These are phyloP conservation scores for Anisodus tanguticus DNA, from an alignment of 257 asterid genomes.

Conservation along the genomic window DNA sequence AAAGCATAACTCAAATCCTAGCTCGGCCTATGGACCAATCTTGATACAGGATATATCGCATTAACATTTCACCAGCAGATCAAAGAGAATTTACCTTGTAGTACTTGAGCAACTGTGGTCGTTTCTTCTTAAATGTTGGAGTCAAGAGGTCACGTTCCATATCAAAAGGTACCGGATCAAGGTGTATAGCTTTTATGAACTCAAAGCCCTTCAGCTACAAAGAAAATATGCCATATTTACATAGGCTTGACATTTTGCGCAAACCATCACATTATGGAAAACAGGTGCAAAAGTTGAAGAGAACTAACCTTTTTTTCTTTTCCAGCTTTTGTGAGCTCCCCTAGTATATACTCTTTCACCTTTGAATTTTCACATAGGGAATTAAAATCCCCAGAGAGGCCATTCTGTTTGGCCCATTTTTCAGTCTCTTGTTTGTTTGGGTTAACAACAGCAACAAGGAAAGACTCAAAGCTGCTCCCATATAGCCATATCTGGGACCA, in stretches of 20 bases:
- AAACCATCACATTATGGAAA: neutral
- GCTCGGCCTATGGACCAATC: no score
- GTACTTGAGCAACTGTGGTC: slow-evolving; percentile 87
- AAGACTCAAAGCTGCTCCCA: slow-evolving; percentile 95
- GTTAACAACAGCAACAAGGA: slow-evolving; percentile 78
- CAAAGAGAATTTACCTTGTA: slow-evolving; percentile 66
- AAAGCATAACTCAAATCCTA: no score
- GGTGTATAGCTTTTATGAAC: slow-evolving; percentile 76
- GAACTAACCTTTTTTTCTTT: slow-evolving; percentile 77
- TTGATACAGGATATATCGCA: neutral
- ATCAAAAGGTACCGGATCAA: slow-evolving; percentile 91
- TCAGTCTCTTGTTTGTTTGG: slow-evolving; percentile 71
- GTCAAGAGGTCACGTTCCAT: slow-evolving; percentile 95
- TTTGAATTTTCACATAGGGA: slow-evolving; percentile 65
- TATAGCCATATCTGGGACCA: slow-evolving; percentile 85
- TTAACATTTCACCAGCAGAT: neutral
- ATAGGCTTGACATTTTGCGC: neutral
- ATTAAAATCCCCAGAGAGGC: slow-evolving; percentile 63
- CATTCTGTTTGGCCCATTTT: slow-evolving; percentile 78
- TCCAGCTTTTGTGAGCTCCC: slow-evolving; percentile 70
- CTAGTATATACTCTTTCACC: slow-evolving; percentile 69
- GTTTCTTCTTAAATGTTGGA: slow-evolving; percentile 91
- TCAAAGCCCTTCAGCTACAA: slow-evolving; percentile 95
- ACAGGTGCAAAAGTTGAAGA: neutral
- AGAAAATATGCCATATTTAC: slow-evolving; percentile 32